These are phyloP conservation scores for Xerocomus spinulosus DNA, from an alignment of 768 basidiomycete genomes.

Conservation along the genomic window DNA sequence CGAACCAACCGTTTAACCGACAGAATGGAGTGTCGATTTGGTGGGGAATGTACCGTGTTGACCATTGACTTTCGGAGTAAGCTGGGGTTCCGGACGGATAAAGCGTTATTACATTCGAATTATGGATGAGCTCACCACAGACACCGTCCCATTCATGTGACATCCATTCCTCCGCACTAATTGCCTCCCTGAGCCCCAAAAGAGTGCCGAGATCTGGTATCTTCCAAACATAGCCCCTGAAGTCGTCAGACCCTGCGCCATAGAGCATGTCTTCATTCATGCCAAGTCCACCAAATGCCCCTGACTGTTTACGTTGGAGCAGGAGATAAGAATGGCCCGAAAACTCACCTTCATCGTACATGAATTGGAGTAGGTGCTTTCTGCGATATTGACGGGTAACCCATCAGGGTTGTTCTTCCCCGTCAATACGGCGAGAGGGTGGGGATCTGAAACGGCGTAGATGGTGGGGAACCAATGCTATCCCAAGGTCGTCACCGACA, in stretches of 20 bases:
- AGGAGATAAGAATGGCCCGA: background rate
- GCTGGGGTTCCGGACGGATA: constrained; percentile 30
- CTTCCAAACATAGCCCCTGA: constrained; percentile 74
- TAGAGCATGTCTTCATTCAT: constrained; percentile 55
- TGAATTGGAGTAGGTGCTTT: constrained; percentile 61
- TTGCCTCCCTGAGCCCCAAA: constrained; percentile 39
- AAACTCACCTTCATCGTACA: constrained; percentile 71
- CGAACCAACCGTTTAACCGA: constrained; percentile 50
- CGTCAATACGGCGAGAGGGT: constrained; percentile 67
- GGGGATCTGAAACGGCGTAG: constrained; percentile 60
- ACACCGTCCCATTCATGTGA: constrained; percentile 28
- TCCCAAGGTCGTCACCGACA: background rate
- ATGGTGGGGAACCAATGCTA: constrained; percentile 71
- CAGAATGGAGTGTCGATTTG: constrained; percentile 61
- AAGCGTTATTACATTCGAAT: constrained; percentile 6
- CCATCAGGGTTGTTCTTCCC: constrained; percentile 56
- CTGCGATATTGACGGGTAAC: constrained; percentile 38
- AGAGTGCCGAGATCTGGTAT: constrained; percentile 52
- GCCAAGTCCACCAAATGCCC: constrained; percentile 64
- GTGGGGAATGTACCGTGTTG: constrained; percentile 52
- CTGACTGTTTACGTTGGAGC: constrained; percentile 46
- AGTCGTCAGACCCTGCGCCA: constrained; percentile 79
- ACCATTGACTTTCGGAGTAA: constrained; percentile 39
- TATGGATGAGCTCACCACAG: constrained; percentile 24
- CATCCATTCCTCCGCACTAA: constrained; percentile 46